Conservation (phyloP, 164 flowering plant genomes). For the Saururus chinensis region DNA sequence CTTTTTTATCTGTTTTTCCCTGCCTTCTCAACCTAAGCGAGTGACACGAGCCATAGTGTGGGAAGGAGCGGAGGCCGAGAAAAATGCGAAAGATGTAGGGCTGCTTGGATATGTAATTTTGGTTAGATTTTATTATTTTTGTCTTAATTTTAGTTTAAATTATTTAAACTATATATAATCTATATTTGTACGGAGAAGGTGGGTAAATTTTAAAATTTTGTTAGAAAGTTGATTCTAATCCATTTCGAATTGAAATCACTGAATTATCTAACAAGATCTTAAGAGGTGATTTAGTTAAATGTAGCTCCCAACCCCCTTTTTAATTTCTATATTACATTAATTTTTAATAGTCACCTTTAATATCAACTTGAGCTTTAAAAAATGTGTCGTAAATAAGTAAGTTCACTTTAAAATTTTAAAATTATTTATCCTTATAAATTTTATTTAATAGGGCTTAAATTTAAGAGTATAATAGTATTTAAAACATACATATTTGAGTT, state of each 20-base stretch:
- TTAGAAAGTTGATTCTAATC: too few species aligned
- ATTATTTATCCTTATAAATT: too few species aligned
- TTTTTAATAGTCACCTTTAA: background rate
- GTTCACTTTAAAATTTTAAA: too few species aligned
- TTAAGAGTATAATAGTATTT: too few species aligned
- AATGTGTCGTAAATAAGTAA: too few species aligned
- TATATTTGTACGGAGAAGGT: background rate
- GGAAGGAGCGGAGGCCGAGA: background rate
- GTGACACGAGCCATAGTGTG: background rate
- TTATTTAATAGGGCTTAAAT: too few species aligned
- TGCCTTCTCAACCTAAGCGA: background rate
- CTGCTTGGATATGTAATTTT: background rate
- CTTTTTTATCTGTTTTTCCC: background rate
- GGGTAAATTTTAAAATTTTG: background rate
- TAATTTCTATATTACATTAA: background rate
- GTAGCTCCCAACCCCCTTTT: background rate
- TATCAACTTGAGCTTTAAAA: too few species aligned
- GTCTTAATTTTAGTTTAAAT: too few species aligned
- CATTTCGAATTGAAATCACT: too few species aligned
- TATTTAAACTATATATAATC: background rate
- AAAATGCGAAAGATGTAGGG: slow-evolving; percentile 2
- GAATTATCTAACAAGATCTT: background rate
- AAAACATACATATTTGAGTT: too few species aligned
- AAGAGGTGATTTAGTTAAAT: background rate
- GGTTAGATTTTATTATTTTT: too few species aligned